Evolutionary conservation across 495 filamentous ascomycete species (phyloP).

Genomic region (Niebla homalea): DNA sequence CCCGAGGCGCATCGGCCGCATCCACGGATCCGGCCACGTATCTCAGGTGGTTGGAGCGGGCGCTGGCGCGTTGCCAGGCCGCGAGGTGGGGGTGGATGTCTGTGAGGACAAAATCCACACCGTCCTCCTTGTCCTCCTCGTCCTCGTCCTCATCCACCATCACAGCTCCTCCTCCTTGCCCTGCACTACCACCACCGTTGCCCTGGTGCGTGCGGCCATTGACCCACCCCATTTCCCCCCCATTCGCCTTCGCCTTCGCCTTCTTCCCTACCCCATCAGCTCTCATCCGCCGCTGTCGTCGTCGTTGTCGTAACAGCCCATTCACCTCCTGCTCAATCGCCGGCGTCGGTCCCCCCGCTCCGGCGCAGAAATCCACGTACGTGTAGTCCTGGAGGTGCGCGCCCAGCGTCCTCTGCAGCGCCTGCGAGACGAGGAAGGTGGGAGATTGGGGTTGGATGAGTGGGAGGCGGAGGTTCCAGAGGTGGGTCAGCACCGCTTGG

Average conservation of each 20-base stretch:
- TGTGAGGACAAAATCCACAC: slow-evolving; percentile 51
- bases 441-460: slow-evolving; percentile 15
- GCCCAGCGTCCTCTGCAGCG: slow-evolving; percentile 29
- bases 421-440: slow-evolving; percentile 23
- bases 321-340: slow-evolving; percentile 47
- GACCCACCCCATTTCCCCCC: neutral
- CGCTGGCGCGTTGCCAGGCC: slow-evolving; percentile 42
- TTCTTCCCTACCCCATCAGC: neutral
- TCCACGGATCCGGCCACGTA: slow-evolving; percentile 48
- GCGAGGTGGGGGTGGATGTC: slow-evolving; percentile 53
- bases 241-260: neutral
- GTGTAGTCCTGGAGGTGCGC: slow-evolving; percentile 31
- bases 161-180: too few species aligned
- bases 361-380: slow-evolving; percentile 64
- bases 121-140: slow-evolving; percentile 7
- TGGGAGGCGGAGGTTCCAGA: slow-evolving; percentile 21
- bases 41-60: slow-evolving; percentile 34
- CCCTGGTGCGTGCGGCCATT: neutral
- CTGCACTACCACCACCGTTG: too few species aligned
- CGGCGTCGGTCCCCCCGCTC: slow-evolving; percentile 55
- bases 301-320: too few species aligned
- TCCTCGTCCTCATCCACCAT: slow-evolving; percentile 11
- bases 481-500: slow-evolving; percentile 22
- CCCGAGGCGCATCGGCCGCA: slow-evolving; percentile 24
- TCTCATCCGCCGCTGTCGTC: slow-evolving; percentile 13